A percentile compares a stretch with the other conserved stretches of the same genome.
Evolutionary conservation across 2,329 filamentous ascomycete species (phyloP).

Genomic region (Alternaria rosae): DNA sequence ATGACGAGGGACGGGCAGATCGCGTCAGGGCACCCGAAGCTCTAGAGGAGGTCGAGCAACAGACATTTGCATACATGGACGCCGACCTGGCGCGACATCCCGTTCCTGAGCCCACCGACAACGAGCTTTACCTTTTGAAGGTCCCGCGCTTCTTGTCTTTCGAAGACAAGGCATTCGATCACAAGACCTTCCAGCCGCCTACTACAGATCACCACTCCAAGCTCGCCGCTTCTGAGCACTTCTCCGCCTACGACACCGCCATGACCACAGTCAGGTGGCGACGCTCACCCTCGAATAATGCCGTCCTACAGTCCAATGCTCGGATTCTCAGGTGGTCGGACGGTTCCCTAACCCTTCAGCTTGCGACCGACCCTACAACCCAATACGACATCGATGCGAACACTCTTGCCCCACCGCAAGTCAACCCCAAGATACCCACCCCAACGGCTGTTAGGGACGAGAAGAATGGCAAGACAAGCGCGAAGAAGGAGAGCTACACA

Average conservation of each 20-base stretch:
- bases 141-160: constrained; percentile 77
- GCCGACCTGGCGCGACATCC: constrained; percentile 73
- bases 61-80: constrained; percentile 67
- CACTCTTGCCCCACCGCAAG: constrained; percentile 68
- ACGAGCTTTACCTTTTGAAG: constrained; percentile 74
- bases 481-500: constrained; percentile 73
- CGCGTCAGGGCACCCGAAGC: constrained; percentile 58
- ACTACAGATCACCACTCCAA: constrained; percentile 64
- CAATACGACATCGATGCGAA: constrained; percentile 80
- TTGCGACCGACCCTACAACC: constrained; percentile 70
- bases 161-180: constrained; percentile 71
- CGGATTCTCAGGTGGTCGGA: constrained; percentile 80
- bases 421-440: constrained; percentile 58
- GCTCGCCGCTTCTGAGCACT: constrained; percentile 55
- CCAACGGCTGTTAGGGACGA: constrained; percentile 49
- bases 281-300: constrained; percentile 69
- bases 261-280: constrained; percentile 74
- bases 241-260: constrained; percentile 69
- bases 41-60: constrained; percentile 60
- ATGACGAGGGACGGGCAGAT: constrained; percentile 70
- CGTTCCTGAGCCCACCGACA: constrained; percentile 74
- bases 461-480: constrained; percentile 22
- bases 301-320: constrained; percentile 75
- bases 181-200: constrained; percentile 70
- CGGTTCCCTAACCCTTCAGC: constrained; percentile 76